Conservation (phyloP, 208 protist species). For the Naegleria lovaniensis region DNA sequence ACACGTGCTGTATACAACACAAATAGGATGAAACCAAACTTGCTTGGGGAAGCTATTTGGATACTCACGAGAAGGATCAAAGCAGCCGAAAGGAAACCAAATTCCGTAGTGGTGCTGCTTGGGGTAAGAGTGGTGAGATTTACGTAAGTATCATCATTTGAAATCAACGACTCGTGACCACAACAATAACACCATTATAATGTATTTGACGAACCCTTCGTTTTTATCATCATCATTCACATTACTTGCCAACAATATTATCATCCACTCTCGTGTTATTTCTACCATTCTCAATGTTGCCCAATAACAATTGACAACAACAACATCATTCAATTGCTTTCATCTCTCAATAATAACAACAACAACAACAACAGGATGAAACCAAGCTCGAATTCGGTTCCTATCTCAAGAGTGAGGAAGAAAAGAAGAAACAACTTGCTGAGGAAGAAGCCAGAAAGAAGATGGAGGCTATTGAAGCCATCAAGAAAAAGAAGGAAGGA, state of each 20-base stretch:
- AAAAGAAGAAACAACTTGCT: neutral
- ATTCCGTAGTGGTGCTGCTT: neutral
- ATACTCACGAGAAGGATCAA: conserved; percentile 2
- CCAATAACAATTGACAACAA: too few species aligned
- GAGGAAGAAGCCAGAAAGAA: neutral
- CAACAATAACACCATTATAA: too few species aligned
- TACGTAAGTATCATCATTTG: neutral
- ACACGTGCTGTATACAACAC: too few species aligned
- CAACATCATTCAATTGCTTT: too few species aligned
- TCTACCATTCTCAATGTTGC: too few species aligned
- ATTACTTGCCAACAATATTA: too few species aligned
- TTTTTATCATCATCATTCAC: too few species aligned
- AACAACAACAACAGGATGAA: neutral
- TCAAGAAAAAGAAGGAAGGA: conserved; percentile 8
- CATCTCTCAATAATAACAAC: too few species aligned
- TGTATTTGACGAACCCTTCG: too few species aligned
- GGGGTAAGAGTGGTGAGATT: neutral
- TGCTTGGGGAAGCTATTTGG: neutral
- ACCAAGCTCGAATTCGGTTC: neutral
- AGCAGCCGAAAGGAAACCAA: neutral
- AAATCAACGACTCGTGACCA: too few species aligned
- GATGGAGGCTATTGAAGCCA: neutral
- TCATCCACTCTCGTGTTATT: too few species aligned
- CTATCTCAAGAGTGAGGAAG: neutral
- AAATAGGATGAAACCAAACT: neutral